Conservation (phyloP, 495 filamentous ascomycete species). For the Podospora sp. region DNA sequence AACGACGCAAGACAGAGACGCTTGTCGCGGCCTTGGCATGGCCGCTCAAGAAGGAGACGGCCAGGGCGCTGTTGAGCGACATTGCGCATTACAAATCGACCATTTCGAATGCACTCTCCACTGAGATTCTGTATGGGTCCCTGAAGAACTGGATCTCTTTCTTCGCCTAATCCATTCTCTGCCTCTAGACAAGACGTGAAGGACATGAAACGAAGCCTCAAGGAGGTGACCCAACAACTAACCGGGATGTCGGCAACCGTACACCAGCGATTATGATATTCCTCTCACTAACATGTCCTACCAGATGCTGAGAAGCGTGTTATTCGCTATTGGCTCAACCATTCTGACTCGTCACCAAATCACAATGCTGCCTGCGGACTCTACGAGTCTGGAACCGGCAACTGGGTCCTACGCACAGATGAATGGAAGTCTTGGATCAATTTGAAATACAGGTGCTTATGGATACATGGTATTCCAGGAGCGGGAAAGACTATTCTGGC, state of each 20-base stretch:
- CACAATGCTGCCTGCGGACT: constrained; percentile 24
- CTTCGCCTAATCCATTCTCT: not conserved
- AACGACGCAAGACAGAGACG: constrained; percentile 2
- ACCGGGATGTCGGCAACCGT: not conserved
- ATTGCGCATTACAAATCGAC: constrained; percentile 23
- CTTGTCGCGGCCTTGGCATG: constrained; percentile 17
- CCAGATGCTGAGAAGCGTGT: constrained; percentile 4
- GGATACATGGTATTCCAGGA: not conserved
- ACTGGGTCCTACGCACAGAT: constrained; percentile 33
- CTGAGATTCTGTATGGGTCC: not conserved
- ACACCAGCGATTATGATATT: not conserved
- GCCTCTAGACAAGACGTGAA: not conserved
- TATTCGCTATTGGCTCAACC: constrained; percentile 11
- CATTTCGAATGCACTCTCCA: constrained; percentile 16
- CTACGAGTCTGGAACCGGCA: constrained; percentile 32
- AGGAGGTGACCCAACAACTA: not conserved
- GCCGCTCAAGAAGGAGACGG: constrained; percentile 19
- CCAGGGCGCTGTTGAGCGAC: constrained; percentile 20
- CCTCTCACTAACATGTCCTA: no score
- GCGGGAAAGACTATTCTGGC: not conserved
- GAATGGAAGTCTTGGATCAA: constrained; percentile 35
- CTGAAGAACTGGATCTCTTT: not conserved
- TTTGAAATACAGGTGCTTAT: not conserved
- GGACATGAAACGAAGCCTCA: not conserved
- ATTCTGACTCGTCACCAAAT: constrained; percentile 16